Evolutionary conservation across 2,329 filamentous ascomycete genomes (phyloP), one percentile per base, ranked within the genome.

Genomic region (Penicillium decumbens): DNA sequence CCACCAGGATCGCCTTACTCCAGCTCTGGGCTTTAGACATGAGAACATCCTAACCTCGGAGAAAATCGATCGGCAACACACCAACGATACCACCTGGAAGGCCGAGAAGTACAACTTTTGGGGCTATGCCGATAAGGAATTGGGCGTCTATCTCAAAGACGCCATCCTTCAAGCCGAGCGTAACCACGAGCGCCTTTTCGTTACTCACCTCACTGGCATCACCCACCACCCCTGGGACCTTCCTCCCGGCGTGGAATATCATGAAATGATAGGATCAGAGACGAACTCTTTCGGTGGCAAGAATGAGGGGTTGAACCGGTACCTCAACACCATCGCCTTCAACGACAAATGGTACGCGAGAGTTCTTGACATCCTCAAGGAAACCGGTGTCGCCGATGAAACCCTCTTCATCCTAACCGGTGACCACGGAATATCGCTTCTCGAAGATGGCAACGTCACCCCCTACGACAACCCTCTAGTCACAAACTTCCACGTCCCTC

Each of bases 341-440:
- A 57, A 55, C 18, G 64, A 66, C 24, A 42, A 50, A 32, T 66
- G 64, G 64, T 46, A 64, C n/a, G 56, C 53, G 15, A 50, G 57
- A 1, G 56, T 66, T n/a, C 43, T 66, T 27, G 47, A 60, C 1
- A 56, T 62, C 5, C 43, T 66, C 2, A 56, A 64, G 15, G 62
- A 65, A 18, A 57, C 59, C 8, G 62, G 56, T 4, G 55, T 66
- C 13, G 59, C 60, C 30, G 58, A 66, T 38, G 61, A 66, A 48
- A 66, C 64, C 6, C 53, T 66, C 3, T 41, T 66, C 20, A 54
- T 65, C 3, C 60, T 66, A 51, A 57, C 61, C 15, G 64, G 64
- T 41, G 64, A 66, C 37, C 64, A 66, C 40, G 61, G 62, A 38
- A 43, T 64, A 4, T 62, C 61, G 0, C 59, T 65, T 25, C 60